Conservation (phyloP, 495 filamentous ascomycete species). For the Bryoglossum gracile region DNA sequence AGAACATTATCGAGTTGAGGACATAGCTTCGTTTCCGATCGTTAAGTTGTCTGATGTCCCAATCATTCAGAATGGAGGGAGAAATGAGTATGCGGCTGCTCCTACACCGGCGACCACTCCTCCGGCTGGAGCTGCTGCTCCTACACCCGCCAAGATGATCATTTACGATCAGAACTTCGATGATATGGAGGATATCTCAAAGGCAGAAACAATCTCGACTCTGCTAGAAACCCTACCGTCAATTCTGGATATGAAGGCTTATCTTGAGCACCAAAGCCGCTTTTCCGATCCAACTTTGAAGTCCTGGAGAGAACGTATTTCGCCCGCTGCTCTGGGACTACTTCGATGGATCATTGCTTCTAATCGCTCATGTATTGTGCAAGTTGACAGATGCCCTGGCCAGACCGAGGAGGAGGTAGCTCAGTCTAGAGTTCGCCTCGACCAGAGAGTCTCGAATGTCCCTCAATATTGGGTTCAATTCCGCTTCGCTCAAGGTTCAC, state of each 20-base stretch:
- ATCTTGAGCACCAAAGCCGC: conserved; percentile 38
- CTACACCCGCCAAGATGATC: conserved; percentile 11
- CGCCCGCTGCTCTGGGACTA: conserved; percentile 58
- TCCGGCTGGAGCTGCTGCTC: neutral
- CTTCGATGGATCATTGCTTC: conserved; percentile 89
- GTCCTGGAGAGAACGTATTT: conserved; percentile 55
- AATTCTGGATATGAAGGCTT: conserved; percentile 55
- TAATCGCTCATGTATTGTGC: conserved; percentile 79
- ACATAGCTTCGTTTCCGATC: conserved; percentile 19
- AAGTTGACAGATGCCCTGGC: conserved; percentile 45
- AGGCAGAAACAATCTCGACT: conserved; percentile 46
- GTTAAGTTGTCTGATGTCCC: conserved; percentile 14
- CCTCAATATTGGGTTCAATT: conserved; percentile 65
- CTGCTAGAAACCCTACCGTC: conserved; percentile 63
- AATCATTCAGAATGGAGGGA: too few species aligned
- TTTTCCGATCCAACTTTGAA: conserved; percentile 38
- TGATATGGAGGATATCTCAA: conserved; percentile 36
- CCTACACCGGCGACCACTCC: conserved; percentile 19
- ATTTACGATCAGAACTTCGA: conserved; percentile 47
- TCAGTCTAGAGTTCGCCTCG: conserved; percentile 5
- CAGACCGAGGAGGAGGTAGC: conserved; percentile 24
- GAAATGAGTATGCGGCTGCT: neutral
- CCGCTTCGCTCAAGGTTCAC: conserved; percentile 79
- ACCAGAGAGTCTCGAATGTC: conserved; percentile 57
- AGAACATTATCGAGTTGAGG: conserved; percentile 21